phyloP scores from a whole-genome alignment of 768 basidiomycete genomes.

The Calvatia gigantea region DNA sequence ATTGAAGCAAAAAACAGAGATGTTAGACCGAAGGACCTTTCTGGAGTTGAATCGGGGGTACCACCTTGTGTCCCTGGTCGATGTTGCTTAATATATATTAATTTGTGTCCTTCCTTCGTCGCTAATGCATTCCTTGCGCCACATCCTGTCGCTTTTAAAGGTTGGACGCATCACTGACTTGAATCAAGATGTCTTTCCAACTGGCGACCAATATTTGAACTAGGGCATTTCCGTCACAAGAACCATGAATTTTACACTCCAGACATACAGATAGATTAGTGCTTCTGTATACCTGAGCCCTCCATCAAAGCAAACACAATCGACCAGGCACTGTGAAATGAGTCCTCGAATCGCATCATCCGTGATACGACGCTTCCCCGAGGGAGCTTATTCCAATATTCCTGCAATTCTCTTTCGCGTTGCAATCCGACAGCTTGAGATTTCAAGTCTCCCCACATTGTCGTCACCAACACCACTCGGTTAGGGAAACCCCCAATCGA shows the following conservation, averaged over 20 bases:
- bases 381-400: slow-evolving; percentile 7
- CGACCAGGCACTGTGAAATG: slow-evolving; percentile 8
- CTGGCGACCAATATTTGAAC: no score
- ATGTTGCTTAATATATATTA: no score
- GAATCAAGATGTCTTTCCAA: no score
- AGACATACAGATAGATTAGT: not conserved
- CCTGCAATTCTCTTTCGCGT: slow-evolving; percentile 10
- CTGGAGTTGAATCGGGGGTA: not conserved
- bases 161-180: no score
- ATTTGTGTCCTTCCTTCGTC: no score
- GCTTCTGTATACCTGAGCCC: not conserved
- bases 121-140: no score
- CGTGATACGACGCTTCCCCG: not conserved
- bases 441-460: slow-evolving; percentile 14
- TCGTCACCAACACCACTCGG: slow-evolving; percentile 14
- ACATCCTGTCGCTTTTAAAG: no score
- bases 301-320: slow-evolving; percentile 3
- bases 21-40: not conserved
- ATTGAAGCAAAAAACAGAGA: not conserved
- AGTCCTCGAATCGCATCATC: slow-evolving; percentile 3
- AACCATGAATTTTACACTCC: no score
- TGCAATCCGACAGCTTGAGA: not conserved
- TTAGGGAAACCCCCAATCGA: slow-evolving; percentile 5
- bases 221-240: no score
- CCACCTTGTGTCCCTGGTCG: not conserved